Evolutionary conservation across 257 asterid species (phyloP).

Genomic region (Penstemon barbatus): DNA sequence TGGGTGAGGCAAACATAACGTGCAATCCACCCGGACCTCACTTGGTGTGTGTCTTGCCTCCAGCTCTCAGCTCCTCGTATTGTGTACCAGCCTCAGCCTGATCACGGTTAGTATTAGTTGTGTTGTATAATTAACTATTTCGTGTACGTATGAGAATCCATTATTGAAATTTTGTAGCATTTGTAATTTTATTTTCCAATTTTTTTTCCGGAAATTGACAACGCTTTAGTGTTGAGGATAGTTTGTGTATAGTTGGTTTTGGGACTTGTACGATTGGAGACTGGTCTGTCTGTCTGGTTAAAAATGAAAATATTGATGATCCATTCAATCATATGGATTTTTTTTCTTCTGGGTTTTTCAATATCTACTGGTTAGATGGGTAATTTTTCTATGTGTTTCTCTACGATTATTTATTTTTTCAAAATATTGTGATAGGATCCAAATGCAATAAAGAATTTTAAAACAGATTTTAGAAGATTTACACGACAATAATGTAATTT

Average conservation of each 20-base stretch:
- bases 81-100: slow-evolving; percentile 65
- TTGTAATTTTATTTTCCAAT: not conserved
- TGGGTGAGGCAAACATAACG: slow-evolving; percentile 66
- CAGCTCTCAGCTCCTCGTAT: slow-evolving; percentile 87
- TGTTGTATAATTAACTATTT: slow-evolving; percentile 24
- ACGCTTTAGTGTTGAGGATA: slow-evolving; percentile 30
- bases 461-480: too few relatives aligned
- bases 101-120: slow-evolving; percentile 19
- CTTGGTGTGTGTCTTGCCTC: slow-evolving; percentile 88
- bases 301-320: slow-evolving; percentile 15
- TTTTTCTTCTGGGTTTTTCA: too few relatives aligned
- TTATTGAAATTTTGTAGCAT: slow-evolving; percentile 34
- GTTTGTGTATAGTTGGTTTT: slow-evolving; percentile 36
- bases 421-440: too few relatives aligned
- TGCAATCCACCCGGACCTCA: slow-evolving; percentile 98
- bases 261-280: slow-evolving; percentile 28
- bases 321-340: too few relatives aligned
- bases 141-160: not conserved
- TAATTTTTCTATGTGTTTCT: too few relatives aligned
- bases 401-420: too few relatives aligned
- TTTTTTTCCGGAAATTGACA: slow-evolving; percentile 3
- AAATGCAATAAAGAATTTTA: too few relatives aligned
- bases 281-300: slow-evolving; percentile 1
- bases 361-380: too few relatives aligned
- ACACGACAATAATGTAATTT: too few relatives aligned